Conservation (phyloP, 2,329 filamentous ascomycete species). For the Fusarium chaquense region DNA sequence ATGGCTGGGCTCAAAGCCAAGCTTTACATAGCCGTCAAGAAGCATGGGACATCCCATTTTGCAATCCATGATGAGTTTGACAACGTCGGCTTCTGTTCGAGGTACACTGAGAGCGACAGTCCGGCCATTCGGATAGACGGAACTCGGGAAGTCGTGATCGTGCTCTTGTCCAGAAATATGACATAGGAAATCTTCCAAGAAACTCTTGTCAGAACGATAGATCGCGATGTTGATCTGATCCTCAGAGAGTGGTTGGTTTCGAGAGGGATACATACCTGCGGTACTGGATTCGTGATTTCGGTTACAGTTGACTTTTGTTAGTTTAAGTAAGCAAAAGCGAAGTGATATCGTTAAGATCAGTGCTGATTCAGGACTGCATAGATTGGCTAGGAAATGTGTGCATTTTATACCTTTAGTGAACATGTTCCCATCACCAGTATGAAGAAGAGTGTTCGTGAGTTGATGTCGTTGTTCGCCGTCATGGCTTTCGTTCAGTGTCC, state of each 20-base stretch:
- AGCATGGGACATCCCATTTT: background rate
- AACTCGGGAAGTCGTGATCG: background rate
- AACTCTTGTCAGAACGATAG: too few species aligned
- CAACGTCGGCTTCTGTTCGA: background rate
- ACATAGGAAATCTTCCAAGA: background rate
- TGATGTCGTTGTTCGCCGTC: background rate
- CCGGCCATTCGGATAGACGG: background rate
- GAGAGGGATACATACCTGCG: background rate
- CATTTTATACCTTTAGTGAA: background rate
- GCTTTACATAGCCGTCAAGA: background rate
- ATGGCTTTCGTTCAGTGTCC: background rate
- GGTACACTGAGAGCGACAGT: background rate
- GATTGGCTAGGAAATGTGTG: fast-evolving
- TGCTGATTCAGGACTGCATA: background rate
- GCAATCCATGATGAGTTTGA: background rate
- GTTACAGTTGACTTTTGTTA: background rate
- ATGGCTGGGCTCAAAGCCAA: background rate
- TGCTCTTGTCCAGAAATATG: background rate
- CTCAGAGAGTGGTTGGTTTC: background rate
- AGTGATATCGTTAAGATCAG: background rate
- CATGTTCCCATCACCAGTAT: too few species aligned
- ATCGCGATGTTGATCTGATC: background rate
- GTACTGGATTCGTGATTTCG: too few species aligned
- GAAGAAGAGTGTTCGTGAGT: background rate
- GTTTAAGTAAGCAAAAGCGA: background rate